Evolutionary conservation across 345 rosid species (phyloP).

Genomic region (Lepidium sativum): DNA sequence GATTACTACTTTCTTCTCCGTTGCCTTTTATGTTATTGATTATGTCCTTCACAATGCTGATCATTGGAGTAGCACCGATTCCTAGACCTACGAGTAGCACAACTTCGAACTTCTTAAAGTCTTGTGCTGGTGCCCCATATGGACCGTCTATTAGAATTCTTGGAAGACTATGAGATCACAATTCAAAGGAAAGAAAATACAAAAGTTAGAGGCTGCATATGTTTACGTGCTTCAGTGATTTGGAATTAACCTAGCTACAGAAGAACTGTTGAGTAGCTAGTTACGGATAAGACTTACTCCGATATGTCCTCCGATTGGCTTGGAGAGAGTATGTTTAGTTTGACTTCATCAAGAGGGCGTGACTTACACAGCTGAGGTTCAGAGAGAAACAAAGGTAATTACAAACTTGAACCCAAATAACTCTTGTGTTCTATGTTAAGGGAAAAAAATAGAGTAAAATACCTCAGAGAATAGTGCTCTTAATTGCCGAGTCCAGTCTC

Average conservation of each 20-base stretch:
- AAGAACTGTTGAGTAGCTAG: neutral
- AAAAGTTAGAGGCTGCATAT: neutral
- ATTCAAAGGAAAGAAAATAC: neutral
- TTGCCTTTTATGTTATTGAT: conserved; percentile 46
- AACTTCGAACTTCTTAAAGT: conserved; percentile 64
- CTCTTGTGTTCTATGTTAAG: conserved; percentile 18
- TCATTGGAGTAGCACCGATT: conserved; percentile 89
- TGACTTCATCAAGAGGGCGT: conserved; percentile 38
- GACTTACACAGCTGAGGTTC: conserved; percentile 43
- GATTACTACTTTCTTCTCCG: conserved; percentile 25
- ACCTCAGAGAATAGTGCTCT: conserved; percentile 58
- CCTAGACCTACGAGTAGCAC: conserved; percentile 70
- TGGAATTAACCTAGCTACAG: neutral
- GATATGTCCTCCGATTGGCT: conserved; percentile 33
- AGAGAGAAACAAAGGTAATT: neutral
- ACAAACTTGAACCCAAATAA: neutral
- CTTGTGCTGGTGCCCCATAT: conserved; percentile 87
- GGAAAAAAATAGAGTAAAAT: neutral
- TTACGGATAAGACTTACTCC: conserved; percentile 39
- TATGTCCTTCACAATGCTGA: conserved; percentile 75
- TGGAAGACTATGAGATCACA: conserved; percentile 43
- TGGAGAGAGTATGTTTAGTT: conserved; percentile 37
- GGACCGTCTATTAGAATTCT: conserved; percentile 74
- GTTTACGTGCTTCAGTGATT: neutral
- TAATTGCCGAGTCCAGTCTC: conserved; percentile 74